Percentiles rank a stretch among this genome's conserved stretches.
Evolutionary conservation across 2,329 filamentous ascomycete genomes (phyloP).

Genomic region (Colletotrichum costaricense): DNA sequence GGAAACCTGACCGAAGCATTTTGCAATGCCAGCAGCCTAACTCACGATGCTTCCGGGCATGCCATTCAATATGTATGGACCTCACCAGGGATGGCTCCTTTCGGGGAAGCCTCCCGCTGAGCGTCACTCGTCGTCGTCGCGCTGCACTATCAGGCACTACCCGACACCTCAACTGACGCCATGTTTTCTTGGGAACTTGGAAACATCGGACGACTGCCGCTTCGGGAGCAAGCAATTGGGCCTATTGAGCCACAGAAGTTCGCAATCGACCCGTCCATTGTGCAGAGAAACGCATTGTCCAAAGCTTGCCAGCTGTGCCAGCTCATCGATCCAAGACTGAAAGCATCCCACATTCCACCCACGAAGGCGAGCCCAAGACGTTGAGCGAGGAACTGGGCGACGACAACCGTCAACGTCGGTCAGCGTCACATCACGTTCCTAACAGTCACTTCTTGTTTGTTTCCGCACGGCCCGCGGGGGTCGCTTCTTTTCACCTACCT

Average conservation of each 20-base stretch:
- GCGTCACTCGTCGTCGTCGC: constrained; percentile 7
- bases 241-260: background rate
- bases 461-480: constrained; percentile 23
- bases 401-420: background rate
- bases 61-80: background rate
- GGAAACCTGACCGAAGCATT: background rate
- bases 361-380: background rate
- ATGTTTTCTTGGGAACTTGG: constrained; percentile 22
- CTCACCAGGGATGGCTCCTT: background rate
- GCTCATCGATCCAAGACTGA: constrained; percentile 19
- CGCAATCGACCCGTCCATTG: constrained; percentile 7
- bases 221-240: constrained; percentile 3
- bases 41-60: constrained; percentile 2
- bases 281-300: constrained; percentile 1
- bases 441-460: background rate
- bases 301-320: constrained; percentile 24
- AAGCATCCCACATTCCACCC: constrained; percentile 28
- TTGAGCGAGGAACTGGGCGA: constrained; percentile 7
- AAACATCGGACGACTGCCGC: constrained; percentile 27
- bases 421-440: constrained; percentile 1
- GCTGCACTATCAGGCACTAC: constrained; percentile 19
- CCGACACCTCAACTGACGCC: constrained; percentile 30
- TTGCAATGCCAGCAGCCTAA: constrained; percentile 2
- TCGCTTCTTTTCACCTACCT: constrained; percentile 9
- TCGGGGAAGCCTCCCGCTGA: constrained; percentile 15